Conservation (phyloP, 345 rosid genomes). For the Psidium friedrichsthalianum region DNA sequence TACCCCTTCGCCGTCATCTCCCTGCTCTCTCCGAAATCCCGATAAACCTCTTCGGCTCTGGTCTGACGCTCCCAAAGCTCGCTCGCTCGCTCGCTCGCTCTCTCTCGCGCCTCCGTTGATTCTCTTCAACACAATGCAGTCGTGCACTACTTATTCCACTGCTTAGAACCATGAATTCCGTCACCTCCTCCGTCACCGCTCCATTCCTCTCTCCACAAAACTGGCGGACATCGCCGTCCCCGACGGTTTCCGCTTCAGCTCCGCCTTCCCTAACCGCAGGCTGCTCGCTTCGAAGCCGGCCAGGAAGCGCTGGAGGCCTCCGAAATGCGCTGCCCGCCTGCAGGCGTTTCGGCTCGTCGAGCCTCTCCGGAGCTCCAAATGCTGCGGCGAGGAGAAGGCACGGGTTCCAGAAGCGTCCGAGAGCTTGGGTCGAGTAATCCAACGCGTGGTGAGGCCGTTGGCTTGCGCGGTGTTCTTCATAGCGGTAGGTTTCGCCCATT, state of each 20-base stretch:
- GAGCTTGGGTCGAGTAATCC: slow-evolving; percentile 6
- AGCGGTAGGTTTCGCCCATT: slow-evolving; percentile 49
- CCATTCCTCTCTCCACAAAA: background rate
- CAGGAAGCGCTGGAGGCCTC: background rate
- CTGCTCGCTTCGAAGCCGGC: background rate
- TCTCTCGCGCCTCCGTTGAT: background rate
- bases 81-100: background rate
- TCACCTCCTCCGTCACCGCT: background rate
- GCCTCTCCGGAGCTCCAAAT: background rate
- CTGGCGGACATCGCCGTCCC: slow-evolving; percentile 4
- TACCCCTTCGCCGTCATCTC: background rate
- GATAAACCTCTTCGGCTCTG: slow-evolving; percentile 4
- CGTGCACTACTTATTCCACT: background rate
- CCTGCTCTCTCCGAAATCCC: background rate
- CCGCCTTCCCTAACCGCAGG: background rate
- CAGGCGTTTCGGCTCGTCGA: background rate
- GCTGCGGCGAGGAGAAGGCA: background rate
- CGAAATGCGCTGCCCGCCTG: background rate
- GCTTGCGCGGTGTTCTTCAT: slow-evolving; percentile 45
- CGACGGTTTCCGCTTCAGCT: slow-evolving; percentile 20
- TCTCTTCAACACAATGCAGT: background rate
- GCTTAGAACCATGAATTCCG: background rate
- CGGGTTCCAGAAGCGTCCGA: background rate
- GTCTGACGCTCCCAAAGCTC: background rate
- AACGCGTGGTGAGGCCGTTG: slow-evolving; percentile 27